A percentile compares a stretch with the other conserved stretches of the same genome.
Conservation (phyloP, 176 grass and related monocot genomes). For the Cenchrus fungigraminus region DNA sequence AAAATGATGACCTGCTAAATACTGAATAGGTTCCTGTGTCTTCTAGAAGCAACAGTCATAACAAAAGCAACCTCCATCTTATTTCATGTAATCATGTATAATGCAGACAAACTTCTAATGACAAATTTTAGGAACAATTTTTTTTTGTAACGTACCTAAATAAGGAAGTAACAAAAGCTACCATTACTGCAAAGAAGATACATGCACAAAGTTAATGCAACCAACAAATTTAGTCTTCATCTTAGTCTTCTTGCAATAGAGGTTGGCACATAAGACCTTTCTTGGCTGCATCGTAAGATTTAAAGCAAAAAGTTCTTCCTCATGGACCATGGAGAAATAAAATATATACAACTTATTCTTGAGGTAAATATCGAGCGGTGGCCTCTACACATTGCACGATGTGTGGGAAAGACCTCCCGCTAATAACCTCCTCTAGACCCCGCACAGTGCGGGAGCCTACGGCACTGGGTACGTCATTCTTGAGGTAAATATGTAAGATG, state of each 20-base stretch:
- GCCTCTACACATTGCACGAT: too few species aligned
- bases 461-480: too few species aligned
- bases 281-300: background rate
- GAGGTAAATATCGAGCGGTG: background rate
- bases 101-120: background rate
- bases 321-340: background rate
- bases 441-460: too few species aligned
- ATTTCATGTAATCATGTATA: background rate
- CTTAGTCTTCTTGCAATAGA: conserved; percentile 9
- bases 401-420: too few species aligned
- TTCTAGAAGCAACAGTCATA: background rate
- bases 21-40: background rate
- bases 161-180: conserved; percentile 7
- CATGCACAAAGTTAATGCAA: background rate
- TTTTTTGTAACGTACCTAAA: background rate
- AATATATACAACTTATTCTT: background rate
- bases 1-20: background rate
- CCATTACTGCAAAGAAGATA: conserved; percentile 18
- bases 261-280: background rate
- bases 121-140: background rate
- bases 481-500: background rate
- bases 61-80: background rate
- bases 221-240: background rate
- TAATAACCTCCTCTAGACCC: too few species aligned
- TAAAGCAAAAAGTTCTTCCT: background rate